Base-by-base conservation (phyloP, 2,329 filamentous ascomycete genomes). In the Cladosporium cucumerinum region DNA sequence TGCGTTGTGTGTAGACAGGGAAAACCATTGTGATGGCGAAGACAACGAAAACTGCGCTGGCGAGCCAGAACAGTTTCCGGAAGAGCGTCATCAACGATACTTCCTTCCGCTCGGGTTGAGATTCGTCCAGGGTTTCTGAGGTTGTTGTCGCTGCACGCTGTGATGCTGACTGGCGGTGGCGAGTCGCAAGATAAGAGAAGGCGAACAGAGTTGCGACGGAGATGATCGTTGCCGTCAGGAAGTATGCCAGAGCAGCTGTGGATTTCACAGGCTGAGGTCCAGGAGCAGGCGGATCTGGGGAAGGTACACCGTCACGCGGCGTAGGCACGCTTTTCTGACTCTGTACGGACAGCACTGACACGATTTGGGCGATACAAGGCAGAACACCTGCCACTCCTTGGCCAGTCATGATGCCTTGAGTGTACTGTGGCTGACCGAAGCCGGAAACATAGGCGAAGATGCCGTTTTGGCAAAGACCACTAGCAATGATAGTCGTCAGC, bases 361-460 rank as follows among this genome's bases (percentile, higher is more conserved):
- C 77, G 70, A 98, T 94, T 77, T 98, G 93, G 1, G 92, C 91
- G 57, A 96, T 83, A 57, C 91, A 89, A 0, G 95, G 95, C 3
- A 98, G 81, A 11, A 99, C 93, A 32, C 95, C 95, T 0, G 95
- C 93, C 4, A 99, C 84, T 34, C 89, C 94, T 78, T 99, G 95
- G 1, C 95, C 95, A 3, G 89, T 88, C 93, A 99, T 98, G 77
- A 98, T 93, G 26, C 90, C 94, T 78, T 98, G 94, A 63, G 92
- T 97, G 77, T 98, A 99, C 77, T 95, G 91, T 23, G 89, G 86
- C 60, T 91, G 84, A 39, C 89, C 92, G 73, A 97, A 98, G 61
- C 91, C 89, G 3, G 91, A 87, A 3, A 92, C 93, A 75, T 93
- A 98, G 2, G 95, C 92, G 76, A 97, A 97, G 12, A 95, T 87